Percentiles rank a stretch among this genome's conserved stretches.
These are phyloP conservation scores for Globisporangium carolinianum DNA, from an alignment of 352 stramenopile species.

Conservation along the genomic window DNA sequence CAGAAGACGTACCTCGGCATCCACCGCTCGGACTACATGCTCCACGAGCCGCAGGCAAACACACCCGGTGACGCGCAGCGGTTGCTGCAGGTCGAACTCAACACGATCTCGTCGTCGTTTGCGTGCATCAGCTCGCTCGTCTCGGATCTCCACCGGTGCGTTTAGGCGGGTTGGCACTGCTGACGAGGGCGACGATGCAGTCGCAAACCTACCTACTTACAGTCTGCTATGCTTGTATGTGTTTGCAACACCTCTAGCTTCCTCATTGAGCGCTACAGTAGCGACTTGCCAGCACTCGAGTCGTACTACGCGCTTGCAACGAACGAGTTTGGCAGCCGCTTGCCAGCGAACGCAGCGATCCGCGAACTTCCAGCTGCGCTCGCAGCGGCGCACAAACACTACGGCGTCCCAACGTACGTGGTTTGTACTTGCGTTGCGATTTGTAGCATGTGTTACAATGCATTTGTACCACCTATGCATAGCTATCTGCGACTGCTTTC, in stretches of 20 bases:
- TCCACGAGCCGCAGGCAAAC: constrained; percentile 66
- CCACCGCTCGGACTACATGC: constrained; percentile 94
- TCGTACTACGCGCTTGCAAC: constrained; percentile 40
- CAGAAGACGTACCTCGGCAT: constrained; percentile 87
- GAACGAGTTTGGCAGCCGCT: constrained; percentile 27
- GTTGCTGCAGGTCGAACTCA: constrained; percentile 94
- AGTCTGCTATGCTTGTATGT: no score
- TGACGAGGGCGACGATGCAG: no score
- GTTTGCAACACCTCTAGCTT: constrained; percentile 14
- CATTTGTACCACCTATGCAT: background rate
- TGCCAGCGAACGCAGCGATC: constrained; percentile 68
- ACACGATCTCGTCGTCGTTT: constrained; percentile 98
- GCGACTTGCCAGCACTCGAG: constrained; percentile 41
- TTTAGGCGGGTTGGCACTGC: background rate
- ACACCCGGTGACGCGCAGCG: constrained; percentile 45
- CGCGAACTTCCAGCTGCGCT: constrained; percentile 59
- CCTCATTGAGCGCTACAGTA: constrained; percentile 40
- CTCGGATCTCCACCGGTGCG: constrained; percentile 81
- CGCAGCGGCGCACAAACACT: constrained; percentile 58
- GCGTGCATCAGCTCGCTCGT: constrained; percentile 91
- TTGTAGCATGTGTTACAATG: background rate
- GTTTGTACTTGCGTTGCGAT: constrained; percentile 2
- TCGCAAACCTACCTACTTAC: no score
- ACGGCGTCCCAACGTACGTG: constrained; percentile 61
- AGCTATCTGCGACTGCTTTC: no score